A percentile compares a stretch with the other conserved stretches of the same genome.
These are phyloP conservation scores for Arthroderma sp. DNA, from an alignment of 2,329 filamentous ascomycete genomes.

Conservation along the genomic window DNA sequence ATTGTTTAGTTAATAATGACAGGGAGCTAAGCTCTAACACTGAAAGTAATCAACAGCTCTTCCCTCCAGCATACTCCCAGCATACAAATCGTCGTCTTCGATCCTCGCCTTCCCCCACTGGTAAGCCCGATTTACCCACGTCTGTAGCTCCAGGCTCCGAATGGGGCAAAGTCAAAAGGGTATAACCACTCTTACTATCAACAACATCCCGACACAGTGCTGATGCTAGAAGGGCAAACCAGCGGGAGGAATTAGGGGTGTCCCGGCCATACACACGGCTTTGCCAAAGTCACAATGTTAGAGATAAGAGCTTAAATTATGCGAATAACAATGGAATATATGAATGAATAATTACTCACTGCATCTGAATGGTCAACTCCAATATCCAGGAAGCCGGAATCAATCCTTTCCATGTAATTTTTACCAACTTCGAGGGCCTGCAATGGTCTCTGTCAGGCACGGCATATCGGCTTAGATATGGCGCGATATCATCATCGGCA, in stretches of 20 bases:
- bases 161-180: slow-evolving; percentile 15
- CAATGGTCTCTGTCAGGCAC: slow-evolving; percentile 21
- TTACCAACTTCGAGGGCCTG: slow-evolving; percentile 19
- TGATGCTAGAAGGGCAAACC: slow-evolving; percentile 24
- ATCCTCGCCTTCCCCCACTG: background rate
- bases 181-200: slow-evolving; percentile 29
- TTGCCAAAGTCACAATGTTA: background rate
- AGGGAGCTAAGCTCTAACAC: too few species aligned
- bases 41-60: background rate
- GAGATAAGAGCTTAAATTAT: background rate
- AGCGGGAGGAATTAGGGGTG: slow-evolving; percentile 10
- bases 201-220: slow-evolving; percentile 24
- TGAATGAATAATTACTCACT: slow-evolving; percentile 18
- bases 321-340: slow-evolving; percentile 2
- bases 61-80: slow-evolving; percentile 28
- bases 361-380: slow-evolving; percentile 21
- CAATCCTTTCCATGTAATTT: slow-evolving; percentile 31
- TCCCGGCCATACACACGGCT: slow-evolving; percentile 5
- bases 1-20: too few species aligned
- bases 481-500: slow-evolving; percentile 26
- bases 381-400: slow-evolving; percentile 29
- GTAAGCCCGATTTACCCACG: background rate
- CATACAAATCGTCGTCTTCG: slow-evolving; percentile 17
- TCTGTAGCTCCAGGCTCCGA: background rate
- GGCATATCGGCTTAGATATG: slow-evolving; percentile 32